Base-by-base conservation (phyloP, 2,329 filamentous ascomycete species). In the Colletotrichum limetticola region DNA sequence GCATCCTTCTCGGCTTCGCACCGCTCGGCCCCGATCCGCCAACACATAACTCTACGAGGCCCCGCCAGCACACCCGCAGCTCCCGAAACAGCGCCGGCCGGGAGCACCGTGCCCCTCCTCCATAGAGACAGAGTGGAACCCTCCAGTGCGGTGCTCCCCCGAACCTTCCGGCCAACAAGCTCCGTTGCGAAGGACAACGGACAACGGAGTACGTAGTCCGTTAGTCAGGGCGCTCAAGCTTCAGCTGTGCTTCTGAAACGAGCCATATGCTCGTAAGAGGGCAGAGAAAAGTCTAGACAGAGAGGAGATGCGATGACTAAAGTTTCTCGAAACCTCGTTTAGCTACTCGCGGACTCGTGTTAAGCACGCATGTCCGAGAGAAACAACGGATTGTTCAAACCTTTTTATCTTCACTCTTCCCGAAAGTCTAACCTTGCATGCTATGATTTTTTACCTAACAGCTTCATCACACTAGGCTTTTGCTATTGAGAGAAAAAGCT, bases 171-270 rank as follows among this genome's bases (percentile, higher is more conserved):
- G 65, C 32, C 30, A 59, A 53, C 69, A 66, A 19, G 14, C 11
- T 30, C 59, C 32, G 22, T 32, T 5, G 49, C 30, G 30, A 64
- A 16, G 55, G n/a, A 28, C 8, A 46, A 55, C 60, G 26, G 60
- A 28, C 12, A 70, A 72, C 35, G 35, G 35, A 42, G 35, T 14
- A 42, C 14, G 16, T 42, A 16, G 14, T 42, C 35, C 35, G 35
- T 42, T 42, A 16, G 35, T 2, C 12, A 46, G 19, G 42, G 16
- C 19, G 60, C 66, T 72, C 66, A 64, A 72, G 60, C 70, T 70
- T 70, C 59, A 11, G n/a, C 24, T 42, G n/a, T 65, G 42, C 66
- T 69, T 28, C 59, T 70, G 70, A 72, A 65, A 72, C 66, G 26
- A n/a, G 46, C 19, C 66, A 5, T 19, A 24, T 11, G 42, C 60